phyloP scores from a whole-genome alignment of 139 green algal genomes.

The Chlorella sp. region DNA sequence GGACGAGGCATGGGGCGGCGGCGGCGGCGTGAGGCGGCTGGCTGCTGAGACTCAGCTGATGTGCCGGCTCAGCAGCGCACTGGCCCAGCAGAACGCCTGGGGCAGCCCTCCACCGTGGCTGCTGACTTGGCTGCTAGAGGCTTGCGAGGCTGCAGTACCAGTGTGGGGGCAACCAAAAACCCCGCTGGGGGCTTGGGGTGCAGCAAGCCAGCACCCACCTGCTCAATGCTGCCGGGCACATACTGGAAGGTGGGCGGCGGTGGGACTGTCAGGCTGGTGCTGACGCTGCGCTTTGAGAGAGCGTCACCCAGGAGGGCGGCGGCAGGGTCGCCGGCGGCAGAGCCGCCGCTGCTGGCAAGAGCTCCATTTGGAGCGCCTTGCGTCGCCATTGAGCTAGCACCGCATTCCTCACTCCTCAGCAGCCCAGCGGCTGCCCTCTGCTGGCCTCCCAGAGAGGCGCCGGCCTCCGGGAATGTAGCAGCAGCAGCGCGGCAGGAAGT shows the following conservation, averaged over 20 bases:
- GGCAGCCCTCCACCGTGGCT: not conserved
- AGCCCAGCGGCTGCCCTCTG: no score
- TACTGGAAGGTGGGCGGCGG: not conserved
- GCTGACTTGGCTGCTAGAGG: not conserved
- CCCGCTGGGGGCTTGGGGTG: not conserved
- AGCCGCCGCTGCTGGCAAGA: not conserved
- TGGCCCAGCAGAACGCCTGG: no score
- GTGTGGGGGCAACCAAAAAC: not conserved
- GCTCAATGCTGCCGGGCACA: slow-evolving; percentile 7
- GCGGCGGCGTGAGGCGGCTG: no score
- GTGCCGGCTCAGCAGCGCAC: no score
- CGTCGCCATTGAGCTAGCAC: no score
- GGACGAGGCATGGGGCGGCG: no score
- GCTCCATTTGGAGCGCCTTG: no score
- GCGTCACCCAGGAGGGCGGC: not conserved
- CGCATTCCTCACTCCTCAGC: no score
- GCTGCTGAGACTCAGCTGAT: no score
- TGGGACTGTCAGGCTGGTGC: not conserved
- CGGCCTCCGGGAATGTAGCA: no score
- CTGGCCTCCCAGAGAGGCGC: no score
- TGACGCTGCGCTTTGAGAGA: not conserved
- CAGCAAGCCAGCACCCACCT: not conserved
- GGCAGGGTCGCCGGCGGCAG: not conserved
- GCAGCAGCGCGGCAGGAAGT: no score
- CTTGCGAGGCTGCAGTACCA: not conserved